phyloP scores from a whole-genome alignment of 179 eudicot species.

The Spinacia oleracea region DNA sequence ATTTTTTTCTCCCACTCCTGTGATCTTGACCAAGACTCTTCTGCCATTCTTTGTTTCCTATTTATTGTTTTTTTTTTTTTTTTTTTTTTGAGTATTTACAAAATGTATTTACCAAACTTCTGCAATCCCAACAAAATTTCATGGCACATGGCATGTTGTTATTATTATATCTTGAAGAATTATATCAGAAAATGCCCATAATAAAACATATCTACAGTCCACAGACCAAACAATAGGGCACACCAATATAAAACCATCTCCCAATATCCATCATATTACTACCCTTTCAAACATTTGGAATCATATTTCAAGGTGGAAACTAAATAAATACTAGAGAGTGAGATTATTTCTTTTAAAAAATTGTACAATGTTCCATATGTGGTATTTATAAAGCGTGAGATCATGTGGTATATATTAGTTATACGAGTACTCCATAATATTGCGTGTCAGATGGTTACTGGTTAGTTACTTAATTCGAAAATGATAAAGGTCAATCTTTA shows the following conservation, averaged over 20 bases:
- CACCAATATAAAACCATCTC: conserved; percentile 22
- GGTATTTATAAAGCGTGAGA: too few relatives aligned
- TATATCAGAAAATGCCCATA: conserved; percentile 18
- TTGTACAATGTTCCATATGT: too few relatives aligned
- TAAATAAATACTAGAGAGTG: background rate
- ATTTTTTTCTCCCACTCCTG: conserved; percentile 40
- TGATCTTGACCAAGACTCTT: conserved; percentile 54
- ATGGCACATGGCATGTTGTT: conserved; percentile 44
- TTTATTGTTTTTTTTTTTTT: conserved; percentile 8
- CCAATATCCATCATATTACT: background rate
- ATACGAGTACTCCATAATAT: too few relatives aligned
- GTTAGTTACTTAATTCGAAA: too few relatives aligned
- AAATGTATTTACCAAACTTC: conserved; percentile 24
- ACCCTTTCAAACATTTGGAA: background rate
- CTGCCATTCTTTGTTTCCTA: conserved; percentile 40
- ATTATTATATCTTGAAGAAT: background rate
- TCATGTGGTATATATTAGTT: too few relatives aligned
- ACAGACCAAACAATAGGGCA: conserved; percentile 19
- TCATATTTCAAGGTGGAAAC: background rate
- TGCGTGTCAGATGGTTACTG: too few relatives aligned
- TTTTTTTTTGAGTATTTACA: background rate
- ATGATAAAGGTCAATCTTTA: too few relatives aligned
- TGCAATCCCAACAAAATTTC: conserved; percentile 37
- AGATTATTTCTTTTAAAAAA: background rate
- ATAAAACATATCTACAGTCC: conserved; percentile 14